These are phyloP conservation scores for Pichia inconspicua DNA, from an alignment of 1,139 yeast genomes.

Conservation along the genomic window DNA sequence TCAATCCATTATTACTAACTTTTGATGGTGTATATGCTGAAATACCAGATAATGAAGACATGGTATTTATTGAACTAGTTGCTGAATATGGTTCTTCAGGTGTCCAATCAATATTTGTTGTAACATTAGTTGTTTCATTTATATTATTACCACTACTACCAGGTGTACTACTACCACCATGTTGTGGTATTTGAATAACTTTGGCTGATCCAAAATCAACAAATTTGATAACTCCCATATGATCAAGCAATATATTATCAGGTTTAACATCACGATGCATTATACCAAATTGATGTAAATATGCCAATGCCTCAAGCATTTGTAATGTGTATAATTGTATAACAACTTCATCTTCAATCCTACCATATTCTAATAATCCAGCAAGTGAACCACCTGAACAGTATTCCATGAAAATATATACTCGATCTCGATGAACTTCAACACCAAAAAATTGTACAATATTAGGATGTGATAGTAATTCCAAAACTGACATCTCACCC, in stretches of 20 bases:
- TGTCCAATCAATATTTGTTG: background rate
- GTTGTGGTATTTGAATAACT: conserved; percentile 70
- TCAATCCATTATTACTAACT: background rate
- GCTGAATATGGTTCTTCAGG: background rate
- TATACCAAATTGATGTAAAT: conserved; percentile 91
- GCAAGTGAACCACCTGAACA: conserved; percentile 96
- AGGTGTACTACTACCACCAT: conserved; percentile 27
- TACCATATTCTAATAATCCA: conserved; percentile 73
- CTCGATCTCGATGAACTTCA: conserved; percentile 93
- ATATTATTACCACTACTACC: background rate
- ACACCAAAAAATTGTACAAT: conserved; percentile 95
- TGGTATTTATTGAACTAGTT: background rate
- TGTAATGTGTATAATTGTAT: conserved; percentile 86
- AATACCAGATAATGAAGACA: background rate
- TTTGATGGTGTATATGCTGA: background rate
- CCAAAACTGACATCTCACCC: conserved; percentile 94
- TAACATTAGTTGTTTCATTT: background rate
- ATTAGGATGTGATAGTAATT: conserved; percentile 91
- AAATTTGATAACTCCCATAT: conserved; percentile 86
- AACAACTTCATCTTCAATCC: conserved; percentile 92
- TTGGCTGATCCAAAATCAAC: conserved; percentile 98
- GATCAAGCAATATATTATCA: conserved; percentile 84
- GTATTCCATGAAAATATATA: conserved; percentile 93
- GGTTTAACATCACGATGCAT: conserved; percentile 97
- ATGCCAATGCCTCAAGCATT: conserved; percentile 91